Conservation (phyloP, 164 flowering plant species). For the Piper longum region DNA sequence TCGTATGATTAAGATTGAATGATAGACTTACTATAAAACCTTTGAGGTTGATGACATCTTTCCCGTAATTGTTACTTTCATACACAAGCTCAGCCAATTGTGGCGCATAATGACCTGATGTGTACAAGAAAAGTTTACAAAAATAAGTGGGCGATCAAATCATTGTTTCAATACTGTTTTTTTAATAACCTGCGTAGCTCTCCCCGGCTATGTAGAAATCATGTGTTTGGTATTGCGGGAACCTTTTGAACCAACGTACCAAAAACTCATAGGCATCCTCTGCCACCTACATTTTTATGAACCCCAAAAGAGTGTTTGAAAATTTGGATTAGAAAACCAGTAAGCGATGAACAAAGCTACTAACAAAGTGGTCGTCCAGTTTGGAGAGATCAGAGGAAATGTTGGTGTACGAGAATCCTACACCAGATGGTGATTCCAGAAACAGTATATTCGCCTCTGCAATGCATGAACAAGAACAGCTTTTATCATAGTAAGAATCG, state of each 20-base stretch:
- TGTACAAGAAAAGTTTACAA: not conserved
- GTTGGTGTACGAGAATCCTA: slow-evolving; percentile 74
- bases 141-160: too few species aligned
- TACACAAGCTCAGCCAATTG: slow-evolving; percentile 54
- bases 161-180: too few species aligned
- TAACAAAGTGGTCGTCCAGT: slow-evolving; percentile 39
- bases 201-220: slow-evolving; percentile 68
- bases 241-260: slow-evolving; percentile 49
- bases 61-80: slow-evolving; percentile 30
- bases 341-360: slow-evolving; percentile 8
- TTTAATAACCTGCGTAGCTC: slow-evolving; percentile 3
- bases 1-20: not conserved
- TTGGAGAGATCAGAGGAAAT: slow-evolving; percentile 42
- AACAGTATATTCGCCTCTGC: slow-evolving; percentile 70
- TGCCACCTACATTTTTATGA: slow-evolving; percentile 12
- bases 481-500: not conserved
- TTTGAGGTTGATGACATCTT: slow-evolving; percentile 41
- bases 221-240: slow-evolving; percentile 36
- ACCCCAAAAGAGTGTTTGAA: not conserved
- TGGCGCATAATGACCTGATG: slow-evolving; percentile 62
- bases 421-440: slow-evolving; percentile 72
- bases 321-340: not conserved
- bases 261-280: slow-evolving; percentile 58
- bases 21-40: slow-evolving; percentile 33
- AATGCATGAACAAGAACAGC: not conserved